Conservation (phyloP, 2,329 filamentous ascomycete genomes). For the Fusarium sp. region DNA sequence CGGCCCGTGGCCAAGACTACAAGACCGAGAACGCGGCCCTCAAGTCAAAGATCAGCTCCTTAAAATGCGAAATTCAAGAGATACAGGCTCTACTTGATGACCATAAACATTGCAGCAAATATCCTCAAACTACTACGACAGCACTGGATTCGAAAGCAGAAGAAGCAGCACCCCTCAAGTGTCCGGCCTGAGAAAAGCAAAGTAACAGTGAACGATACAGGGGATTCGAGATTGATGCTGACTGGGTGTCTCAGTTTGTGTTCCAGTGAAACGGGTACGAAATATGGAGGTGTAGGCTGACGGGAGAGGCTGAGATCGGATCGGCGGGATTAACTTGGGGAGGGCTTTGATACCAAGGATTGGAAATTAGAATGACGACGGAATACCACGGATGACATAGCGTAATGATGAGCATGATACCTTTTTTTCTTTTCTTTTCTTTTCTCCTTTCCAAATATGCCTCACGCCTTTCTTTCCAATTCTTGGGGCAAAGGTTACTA, state of each 20-base stretch:
- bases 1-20: neutral
- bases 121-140: neutral
- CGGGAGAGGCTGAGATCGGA: neutral
- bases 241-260: neutral
- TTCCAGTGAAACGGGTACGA: neutral
- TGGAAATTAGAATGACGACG: neutral
- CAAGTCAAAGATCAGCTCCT: neutral
- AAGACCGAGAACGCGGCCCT: neutral
- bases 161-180: neutral
- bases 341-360: neutral
- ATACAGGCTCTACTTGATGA: neutral
- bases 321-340: neutral
- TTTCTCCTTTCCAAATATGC: neutral
- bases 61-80: neutral
- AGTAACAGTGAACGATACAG: neutral
- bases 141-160: neutral
- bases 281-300: too few species aligned
- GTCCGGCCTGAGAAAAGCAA: neutral
- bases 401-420: neutral
- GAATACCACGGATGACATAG: neutral
- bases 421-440: neutral
- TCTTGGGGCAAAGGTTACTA: neutral
- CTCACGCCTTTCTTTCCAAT: neutral
- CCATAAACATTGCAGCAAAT: neutral
- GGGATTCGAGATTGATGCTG: conserved; percentile 33